Percentiles rank a stretch among this genome's conserved stretches.
Conservation (phyloP, 441 rosid species). For the Flueggea neowawraea region DNA sequence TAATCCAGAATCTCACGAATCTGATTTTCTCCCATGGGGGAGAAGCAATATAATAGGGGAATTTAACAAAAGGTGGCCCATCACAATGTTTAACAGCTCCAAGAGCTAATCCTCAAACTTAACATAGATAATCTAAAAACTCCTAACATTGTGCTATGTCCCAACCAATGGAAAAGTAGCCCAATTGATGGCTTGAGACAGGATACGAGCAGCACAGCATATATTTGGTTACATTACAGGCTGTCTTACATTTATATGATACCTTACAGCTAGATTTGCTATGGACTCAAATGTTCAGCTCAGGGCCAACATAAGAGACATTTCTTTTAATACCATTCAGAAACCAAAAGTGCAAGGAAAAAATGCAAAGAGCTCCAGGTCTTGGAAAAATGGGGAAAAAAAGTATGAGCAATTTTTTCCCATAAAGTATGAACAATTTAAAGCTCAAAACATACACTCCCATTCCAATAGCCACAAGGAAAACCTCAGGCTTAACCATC, state of each 20-base stretch:
- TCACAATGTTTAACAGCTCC: too few species aligned
- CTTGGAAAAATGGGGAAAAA: too few species aligned
- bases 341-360: not conserved
- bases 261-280: not conserved
- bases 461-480: constrained; percentile 74
- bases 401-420: too few species aligned
- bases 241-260: not conserved
- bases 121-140: too few species aligned
- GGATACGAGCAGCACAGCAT: not conserved
- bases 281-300: not conserved
- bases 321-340: not conserved
- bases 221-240: not conserved
- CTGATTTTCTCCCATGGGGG: too few species aligned
- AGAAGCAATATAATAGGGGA: too few species aligned
- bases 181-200: not conserved
- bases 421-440: constrained; percentile 2
- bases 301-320: too few species aligned
- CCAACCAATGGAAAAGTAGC: not conserved
- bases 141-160: too few species aligned
- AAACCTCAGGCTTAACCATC: constrained; percentile 69
- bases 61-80: too few species aligned
- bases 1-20: too few species aligned
- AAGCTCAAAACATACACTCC: constrained; percentile 61
- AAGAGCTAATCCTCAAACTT: too few species aligned
- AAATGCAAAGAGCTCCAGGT: not conserved